phyloP scores from a whole-genome alignment of 306 rosid species.

The Quercus glauca region DNA sequence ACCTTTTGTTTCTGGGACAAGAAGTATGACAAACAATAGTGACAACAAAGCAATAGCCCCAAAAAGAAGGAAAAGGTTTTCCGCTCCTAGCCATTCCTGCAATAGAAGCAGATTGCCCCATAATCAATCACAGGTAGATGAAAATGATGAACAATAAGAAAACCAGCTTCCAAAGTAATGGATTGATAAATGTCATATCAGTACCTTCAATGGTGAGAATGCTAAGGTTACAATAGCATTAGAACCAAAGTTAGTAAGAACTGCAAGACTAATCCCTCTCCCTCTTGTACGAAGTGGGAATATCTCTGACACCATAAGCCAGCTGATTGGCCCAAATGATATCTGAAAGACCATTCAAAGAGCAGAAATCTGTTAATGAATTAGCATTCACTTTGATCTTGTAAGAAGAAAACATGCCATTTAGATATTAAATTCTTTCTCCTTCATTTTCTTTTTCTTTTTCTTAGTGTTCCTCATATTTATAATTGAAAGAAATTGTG shows the following conservation, averaged over 20 bases:
- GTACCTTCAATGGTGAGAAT: conserved; percentile 81
- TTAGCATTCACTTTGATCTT: conserved; percentile 14
- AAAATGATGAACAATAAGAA: neutral
- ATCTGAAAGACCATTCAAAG: conserved; percentile 53
- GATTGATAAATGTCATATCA: conserved; percentile 3
- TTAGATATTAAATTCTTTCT: neutral
- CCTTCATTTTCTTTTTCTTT: neutral
- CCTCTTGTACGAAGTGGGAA: conserved; percentile 94
- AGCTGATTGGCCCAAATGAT: conserved; percentile 97
- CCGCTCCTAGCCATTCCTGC: conserved; percentile 93
- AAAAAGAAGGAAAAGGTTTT: conserved; percentile 88
- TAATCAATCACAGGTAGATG: neutral
- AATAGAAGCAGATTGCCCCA: conserved; percentile 12
- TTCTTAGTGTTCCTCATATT: neutral
- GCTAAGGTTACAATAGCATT: conserved; percentile 91
- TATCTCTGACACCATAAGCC: conserved; percentile 96
- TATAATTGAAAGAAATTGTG: neutral
- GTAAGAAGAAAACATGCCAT: conserved; percentile 8
- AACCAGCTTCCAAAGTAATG: conserved; percentile 10
- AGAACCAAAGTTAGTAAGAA: conserved; percentile 89
- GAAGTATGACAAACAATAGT: conserved; percentile 57
- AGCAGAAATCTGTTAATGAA: neutral
- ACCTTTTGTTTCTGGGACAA: conserved; percentile 95
- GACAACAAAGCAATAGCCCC: conserved; percentile 72
- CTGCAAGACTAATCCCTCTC: conserved; percentile 92